phyloP scores from a whole-genome alignment of 2,329 filamentous ascomycete genomes.

The Pseudodiploospora longispora region DNA sequence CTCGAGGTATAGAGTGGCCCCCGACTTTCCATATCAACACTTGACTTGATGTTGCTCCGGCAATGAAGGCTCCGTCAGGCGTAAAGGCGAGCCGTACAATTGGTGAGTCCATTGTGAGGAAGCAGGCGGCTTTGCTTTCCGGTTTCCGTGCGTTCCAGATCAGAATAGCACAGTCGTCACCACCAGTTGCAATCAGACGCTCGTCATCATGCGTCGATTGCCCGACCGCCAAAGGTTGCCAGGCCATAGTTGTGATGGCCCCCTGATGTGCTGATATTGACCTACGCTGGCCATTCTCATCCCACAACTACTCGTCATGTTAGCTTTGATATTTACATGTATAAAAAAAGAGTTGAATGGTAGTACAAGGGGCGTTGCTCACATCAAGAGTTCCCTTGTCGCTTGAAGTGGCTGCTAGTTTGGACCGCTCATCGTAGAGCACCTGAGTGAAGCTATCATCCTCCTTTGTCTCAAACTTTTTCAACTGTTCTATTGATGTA shows the following conservation, averaged over 20 bases:
- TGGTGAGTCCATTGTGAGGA: conserved; percentile 51
- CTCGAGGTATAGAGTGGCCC: conserved; percentile 48
- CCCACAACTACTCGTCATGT: conserved; percentile 39
- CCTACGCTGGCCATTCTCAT: conserved; percentile 42
- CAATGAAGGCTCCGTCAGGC: conserved; percentile 55
- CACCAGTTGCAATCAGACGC: conserved; percentile 52
- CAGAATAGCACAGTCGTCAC: conserved; percentile 53
- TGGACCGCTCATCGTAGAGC: conserved; percentile 46
- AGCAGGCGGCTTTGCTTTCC: conserved; percentile 49
- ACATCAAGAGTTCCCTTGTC: conserved; percentile 54
- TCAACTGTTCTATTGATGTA: conserved; percentile 35
- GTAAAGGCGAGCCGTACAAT: conserved; percentile 55
- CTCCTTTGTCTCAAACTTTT: conserved; percentile 44
- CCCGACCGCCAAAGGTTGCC: conserved; percentile 45
- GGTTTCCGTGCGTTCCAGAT: conserved; percentile 53
- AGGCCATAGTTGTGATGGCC: conserved; percentile 48
- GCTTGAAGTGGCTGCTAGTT: conserved; percentile 49
- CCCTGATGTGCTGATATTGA: conserved; percentile 53
- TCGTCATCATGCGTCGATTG: conserved; percentile 37
- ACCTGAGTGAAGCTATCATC: conserved; percentile 48
- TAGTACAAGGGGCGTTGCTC: conserved; percentile 21
- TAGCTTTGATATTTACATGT: conserved; percentile 1
- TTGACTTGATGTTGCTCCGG: conserved; percentile 49
- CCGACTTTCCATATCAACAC: conserved; percentile 60
- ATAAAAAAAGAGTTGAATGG: neutral